These are phyloP conservation scores for Lactuca saligna DNA, from an alignment of 129 eudicot species.

Conservation along the genomic window DNA sequence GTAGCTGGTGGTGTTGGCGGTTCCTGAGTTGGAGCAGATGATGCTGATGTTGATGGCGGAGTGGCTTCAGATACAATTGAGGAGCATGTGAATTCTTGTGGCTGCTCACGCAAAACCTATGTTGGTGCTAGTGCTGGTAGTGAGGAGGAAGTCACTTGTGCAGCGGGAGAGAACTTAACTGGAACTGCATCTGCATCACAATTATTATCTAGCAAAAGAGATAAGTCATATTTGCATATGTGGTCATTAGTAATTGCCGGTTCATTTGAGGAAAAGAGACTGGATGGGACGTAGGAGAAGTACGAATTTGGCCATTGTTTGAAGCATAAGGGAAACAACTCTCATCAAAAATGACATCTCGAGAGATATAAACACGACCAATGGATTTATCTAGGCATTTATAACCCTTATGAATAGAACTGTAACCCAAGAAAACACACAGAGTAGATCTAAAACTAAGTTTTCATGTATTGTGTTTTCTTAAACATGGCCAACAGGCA, in stretches of 20 bases:
- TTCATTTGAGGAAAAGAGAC: neutral
- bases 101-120: too few relatives aligned
- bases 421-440: neutral
- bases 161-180: too few relatives aligned
- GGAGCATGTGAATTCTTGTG: too few relatives aligned
- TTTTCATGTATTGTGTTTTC: neutral
- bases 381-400: neutral
- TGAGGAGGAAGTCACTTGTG: too few relatives aligned
- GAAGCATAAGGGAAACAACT: neutral
- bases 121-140: neutral
- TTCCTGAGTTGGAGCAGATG: too few relatives aligned
- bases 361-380: neutral
- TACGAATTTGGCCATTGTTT: neutral
- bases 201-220: neutral
- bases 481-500: too few relatives aligned
- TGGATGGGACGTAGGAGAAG: neutral
- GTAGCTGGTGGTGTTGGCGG: too few relatives aligned
- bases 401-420: too few relatives aligned
- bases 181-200: neutral
- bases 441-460: neutral
- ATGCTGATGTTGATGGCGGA: too few relatives aligned
- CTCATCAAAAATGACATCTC: neutral
- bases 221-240: neutral
- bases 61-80: too few relatives aligned
- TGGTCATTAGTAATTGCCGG: constrained; percentile 12